These are phyloP conservation scores for Pythium sp. DNA, from an alignment of 352 stramenopile species.

Conservation along the genomic window DNA sequence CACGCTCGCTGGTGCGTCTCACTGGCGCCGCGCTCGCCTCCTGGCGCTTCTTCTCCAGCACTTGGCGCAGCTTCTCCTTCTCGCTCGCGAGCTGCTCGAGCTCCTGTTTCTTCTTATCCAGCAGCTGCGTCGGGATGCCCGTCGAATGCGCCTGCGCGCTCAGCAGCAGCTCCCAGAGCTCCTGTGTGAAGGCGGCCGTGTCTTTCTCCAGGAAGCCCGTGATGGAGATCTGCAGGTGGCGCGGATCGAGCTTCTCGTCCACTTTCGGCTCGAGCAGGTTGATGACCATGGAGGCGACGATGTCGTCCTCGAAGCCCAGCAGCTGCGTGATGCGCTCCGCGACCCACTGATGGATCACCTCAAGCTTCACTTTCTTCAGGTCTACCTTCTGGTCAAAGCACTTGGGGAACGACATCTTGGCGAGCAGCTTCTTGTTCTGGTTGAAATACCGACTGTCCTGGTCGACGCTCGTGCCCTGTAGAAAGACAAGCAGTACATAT, in stretches of 20 bases:
- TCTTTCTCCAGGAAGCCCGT: slow-evolving; percentile 92
- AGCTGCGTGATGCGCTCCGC: slow-evolving; percentile 82
- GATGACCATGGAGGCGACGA: slow-evolving; percentile 82
- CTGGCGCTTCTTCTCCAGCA: slow-evolving; percentile 52
- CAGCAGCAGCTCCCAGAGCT: slow-evolving; percentile 89
- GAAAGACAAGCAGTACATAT: neutral
- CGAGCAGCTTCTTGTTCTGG: slow-evolving; percentile 88
- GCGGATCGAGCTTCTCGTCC: slow-evolving; percentile 73
- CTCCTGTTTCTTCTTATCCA: slow-evolving; percentile 91
- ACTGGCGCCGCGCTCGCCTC: slow-evolving; percentile 16
- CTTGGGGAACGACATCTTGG: slow-evolving; percentile 75
- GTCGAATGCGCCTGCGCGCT: slow-evolving; percentile 86
- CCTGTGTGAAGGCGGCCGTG: slow-evolving; percentile 75
- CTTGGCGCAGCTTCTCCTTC: slow-evolving; percentile 55
- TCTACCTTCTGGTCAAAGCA: slow-evolving; percentile 82
- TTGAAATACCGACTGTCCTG: slow-evolving; percentile 87
- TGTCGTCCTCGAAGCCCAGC: slow-evolving; percentile 91
- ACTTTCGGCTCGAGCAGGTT: slow-evolving; percentile 84
- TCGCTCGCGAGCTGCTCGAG: slow-evolving; percentile 58
- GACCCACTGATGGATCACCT: slow-evolving; percentile 90
- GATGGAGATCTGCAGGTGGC: slow-evolving; percentile 85
- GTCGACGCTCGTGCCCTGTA: slow-evolving; percentile 57
- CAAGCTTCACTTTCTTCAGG: slow-evolving; percentile 87
- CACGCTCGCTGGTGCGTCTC: slow-evolving; percentile 4
- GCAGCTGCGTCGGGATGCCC: slow-evolving; percentile 81